phyloP scores from a whole-genome alignment of 176 grass and related monocot genomes.

The Bonia amplexicaulis region DNA sequence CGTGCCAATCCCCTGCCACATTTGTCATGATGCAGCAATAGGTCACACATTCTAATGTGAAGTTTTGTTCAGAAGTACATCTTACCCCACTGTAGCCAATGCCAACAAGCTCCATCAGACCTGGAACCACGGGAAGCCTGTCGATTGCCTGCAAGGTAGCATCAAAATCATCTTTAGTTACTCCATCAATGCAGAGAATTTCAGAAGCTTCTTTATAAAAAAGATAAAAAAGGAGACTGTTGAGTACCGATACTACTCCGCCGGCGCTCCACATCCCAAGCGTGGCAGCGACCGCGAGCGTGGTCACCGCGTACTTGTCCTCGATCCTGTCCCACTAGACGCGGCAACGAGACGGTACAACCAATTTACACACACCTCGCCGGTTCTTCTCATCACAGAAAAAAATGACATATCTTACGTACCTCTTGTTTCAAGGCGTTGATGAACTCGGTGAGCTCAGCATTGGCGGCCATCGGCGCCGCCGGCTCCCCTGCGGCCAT shows the following conservation, averaged over 20 bases:
- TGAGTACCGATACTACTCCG: constrained; percentile 71
- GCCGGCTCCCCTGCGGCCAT: constrained; percentile 70
- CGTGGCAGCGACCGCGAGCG: constrained; percentile 47
- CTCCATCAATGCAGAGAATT: background rate
- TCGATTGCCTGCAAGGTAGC: constrained; percentile 66
- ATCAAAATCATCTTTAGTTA: background rate
- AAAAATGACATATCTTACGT: background rate
- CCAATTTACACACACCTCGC: background rate
- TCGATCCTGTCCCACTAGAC: constrained; percentile 79
- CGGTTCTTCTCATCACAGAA: background rate
- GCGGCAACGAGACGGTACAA: background rate
- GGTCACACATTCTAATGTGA: background rate
- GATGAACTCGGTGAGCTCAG: constrained; percentile 63
- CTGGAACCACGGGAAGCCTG: constrained; percentile 81
- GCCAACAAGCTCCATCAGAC: constrained; percentile 74
- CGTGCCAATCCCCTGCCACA: background rate
- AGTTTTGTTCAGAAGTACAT: background rate
- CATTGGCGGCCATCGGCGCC: constrained; percentile 27
- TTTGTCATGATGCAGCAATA: background rate
- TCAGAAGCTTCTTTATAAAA: background rate
- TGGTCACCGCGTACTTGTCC: constrained; percentile 78
- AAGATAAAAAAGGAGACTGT: background rate
- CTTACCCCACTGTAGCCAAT: constrained; percentile 86
- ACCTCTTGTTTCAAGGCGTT: constrained; percentile 69
- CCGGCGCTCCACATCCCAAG: constrained; percentile 78